Base-by-base conservation (phyloP, 345 rosid species). In the Schrenkiella parvula region DNA sequence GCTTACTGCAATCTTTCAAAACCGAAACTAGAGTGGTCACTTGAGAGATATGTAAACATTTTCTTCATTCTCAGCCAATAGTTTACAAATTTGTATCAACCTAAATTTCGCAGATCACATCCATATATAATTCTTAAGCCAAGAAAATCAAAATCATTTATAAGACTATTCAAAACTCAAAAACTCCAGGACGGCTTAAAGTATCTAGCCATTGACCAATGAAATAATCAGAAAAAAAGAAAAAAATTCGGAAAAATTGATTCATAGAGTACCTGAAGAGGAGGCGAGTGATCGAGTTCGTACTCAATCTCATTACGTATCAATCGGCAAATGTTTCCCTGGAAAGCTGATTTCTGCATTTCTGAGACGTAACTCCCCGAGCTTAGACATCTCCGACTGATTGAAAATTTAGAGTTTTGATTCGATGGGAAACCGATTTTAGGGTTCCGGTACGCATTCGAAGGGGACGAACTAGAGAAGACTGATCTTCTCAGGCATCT, bases 261-360 rank as follows among this genome's bases (percentile, higher is more conserved):
- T 10, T 28, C 6, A n/a, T 11, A 12, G 17, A 19, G 1, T 28
- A 74, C 80, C 79, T 63, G 75, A 46, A 70, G 47, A 46, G 80
- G 80, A 71, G 91, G 84, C 5, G 66, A 67, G 47, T 53, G 82
- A 4, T 91, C 86, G 68, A 85, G 81, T 78, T 91, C 97, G 70
- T 78, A 87, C 10, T 86, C 87, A 22, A 89, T 87, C 59, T 93
- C 97, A 17, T 80, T 72, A 8, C 96, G 87, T 26, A 88, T 74
- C 6, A 81, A 74, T 52, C 97, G 59, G 75, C 80, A 77, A 68
- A 93, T 80, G 81, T 82, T 82, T 17, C 80, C 84, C 42, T 89
- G 78, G 50, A 89, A 83, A 15, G 99, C 97, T n/a, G 92, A 79
- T 58, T 87, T 88, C 66, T 90, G 95, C 96, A 84, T 88, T 34